Conservation (phyloP, 345 rosid genomes). For the Citropsis articulata region DNA sequence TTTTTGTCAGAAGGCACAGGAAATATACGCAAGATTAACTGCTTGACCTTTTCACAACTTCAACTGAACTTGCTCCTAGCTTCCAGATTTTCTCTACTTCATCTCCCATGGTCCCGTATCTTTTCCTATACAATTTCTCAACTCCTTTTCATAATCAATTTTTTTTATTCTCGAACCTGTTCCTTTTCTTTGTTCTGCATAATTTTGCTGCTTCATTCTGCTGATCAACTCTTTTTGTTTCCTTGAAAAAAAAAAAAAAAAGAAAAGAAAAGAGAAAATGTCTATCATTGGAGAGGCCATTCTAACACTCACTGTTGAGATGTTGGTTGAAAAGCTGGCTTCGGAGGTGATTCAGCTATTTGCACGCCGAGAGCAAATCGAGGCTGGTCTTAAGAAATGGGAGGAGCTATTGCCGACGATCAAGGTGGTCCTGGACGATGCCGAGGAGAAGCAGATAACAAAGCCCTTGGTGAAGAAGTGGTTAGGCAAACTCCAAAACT, state of each 20-base stretch:
- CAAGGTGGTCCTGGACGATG: conserved; percentile 12
- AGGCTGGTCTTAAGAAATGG: conserved; percentile 14
- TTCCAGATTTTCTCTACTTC: too few relatives aligned
- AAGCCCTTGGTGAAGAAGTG: neutral
- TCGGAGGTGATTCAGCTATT: conserved; percentile 3
- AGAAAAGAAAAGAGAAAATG: neutral
- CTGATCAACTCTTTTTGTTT: neutral
- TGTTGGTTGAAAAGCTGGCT: neutral
- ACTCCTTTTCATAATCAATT: too few relatives aligned
- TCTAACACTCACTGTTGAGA: neutral
- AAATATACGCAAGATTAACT: too few relatives aligned
- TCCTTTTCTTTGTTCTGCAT: too few relatives aligned
- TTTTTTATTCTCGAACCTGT: too few relatives aligned
- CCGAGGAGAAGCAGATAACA: conserved; percentile 19
- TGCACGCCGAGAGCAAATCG: neutral
- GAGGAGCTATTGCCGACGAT: neutral
- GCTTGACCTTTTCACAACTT: too few relatives aligned
- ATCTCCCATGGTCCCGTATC: too few relatives aligned
- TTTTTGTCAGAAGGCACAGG: too few relatives aligned
- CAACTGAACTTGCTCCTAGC: too few relatives aligned
- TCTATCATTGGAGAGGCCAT: conserved; percentile 3
- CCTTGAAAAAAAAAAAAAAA: neutral
- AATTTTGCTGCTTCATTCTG: neutral
- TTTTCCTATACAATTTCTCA: too few relatives aligned
- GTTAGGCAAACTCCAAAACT: conserved; percentile 15